These are phyloP conservation scores for Anethum foeniculum DNA, from an alignment of 140 eudicot genomes.

Conservation along the genomic window DNA sequence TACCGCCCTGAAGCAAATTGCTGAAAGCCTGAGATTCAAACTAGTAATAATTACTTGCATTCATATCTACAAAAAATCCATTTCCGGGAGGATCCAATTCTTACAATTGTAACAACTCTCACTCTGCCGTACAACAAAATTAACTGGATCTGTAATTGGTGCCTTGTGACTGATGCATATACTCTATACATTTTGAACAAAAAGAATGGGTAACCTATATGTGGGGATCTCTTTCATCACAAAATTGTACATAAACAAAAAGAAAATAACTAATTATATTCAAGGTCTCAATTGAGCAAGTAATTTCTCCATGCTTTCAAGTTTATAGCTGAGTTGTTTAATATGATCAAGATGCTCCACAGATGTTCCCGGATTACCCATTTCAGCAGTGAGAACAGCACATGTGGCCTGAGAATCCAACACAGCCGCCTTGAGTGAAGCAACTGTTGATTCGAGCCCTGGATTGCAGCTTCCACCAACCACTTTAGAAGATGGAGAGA, in stretches of 20 bases:
- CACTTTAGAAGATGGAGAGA: constrained; percentile 28
- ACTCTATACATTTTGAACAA: constrained; percentile 21
- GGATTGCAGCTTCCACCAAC: constrained; percentile 10
- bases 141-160: background rate
- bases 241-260: constrained; percentile 15
- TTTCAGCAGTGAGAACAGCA: constrained; percentile 41
- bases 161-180: background rate
- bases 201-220: constrained; percentile 34
- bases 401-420: constrained; percentile 55
- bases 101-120: background rate
- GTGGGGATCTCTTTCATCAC: constrained; percentile 16
- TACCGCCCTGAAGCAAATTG: background rate
- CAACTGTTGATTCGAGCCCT: constrained; percentile 37
- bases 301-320: constrained; percentile 63
- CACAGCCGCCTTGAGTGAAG: constrained; percentile 57
- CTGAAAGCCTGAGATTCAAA: background rate
- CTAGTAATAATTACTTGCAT: background rate
- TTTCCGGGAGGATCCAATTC: background rate
- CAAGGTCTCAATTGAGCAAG: constrained; percentile 38
- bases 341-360: constrained; percentile 37
- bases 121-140: background rate
- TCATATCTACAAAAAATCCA: background rate
- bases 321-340: constrained; percentile 48
- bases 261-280: constrained; percentile 12
- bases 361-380: constrained; percentile 33